phyloP scores from a whole-genome alignment of 331 rosid genomes.

The Stylosanthes scabra region DNA sequence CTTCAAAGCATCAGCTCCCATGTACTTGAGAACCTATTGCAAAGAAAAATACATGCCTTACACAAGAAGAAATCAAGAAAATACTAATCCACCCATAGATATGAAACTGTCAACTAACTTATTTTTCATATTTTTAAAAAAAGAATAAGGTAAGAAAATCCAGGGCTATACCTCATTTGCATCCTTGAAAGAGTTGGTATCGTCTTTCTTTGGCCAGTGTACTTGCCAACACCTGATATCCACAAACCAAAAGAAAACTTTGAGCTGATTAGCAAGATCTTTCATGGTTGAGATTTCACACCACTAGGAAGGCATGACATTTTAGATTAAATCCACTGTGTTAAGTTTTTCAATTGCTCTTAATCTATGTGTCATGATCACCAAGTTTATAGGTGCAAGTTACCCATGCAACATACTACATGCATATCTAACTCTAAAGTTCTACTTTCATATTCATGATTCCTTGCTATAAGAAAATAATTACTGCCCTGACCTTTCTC shows the following conservation, averaged over 20 bases:
- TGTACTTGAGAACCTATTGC: conserved; percentile 59
- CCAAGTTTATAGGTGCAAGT: conserved; percentile 12
- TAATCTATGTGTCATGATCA: conserved; percentile 1
- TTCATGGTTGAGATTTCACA: too few species aligned
- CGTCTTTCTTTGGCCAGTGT: conserved; percentile 86
- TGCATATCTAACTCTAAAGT: conserved; percentile 9
- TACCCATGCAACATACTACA: conserved; percentile 1
- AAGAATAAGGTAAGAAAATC: background rate
- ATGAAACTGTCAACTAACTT: background rate
- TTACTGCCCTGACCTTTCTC: conserved; percentile 58
- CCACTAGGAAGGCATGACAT: conserved; percentile 26
- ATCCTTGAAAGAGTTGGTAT: conserved; percentile 65
- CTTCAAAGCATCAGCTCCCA: conserved; percentile 81
- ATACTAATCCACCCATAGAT: background rate
- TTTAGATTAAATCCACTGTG: background rate
- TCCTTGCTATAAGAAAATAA: conserved; percentile 30
- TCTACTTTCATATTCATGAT: conserved; percentile 1
- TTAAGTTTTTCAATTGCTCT: conserved; percentile 7
- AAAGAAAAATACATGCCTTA: background rate
- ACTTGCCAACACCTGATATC: conserved; percentile 81
- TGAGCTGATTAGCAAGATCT: background rate
- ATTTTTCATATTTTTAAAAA: background rate
- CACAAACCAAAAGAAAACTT: conserved; percentile 14
- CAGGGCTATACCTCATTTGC: conserved; percentile 57
- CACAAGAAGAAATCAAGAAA: background rate